A percentile compares a stretch with the other conserved stretches of the same genome.
Evolutionary conservation across 345 rosid genomes (phyloP).

Genomic region (Ceriops zippeliana): DNA sequence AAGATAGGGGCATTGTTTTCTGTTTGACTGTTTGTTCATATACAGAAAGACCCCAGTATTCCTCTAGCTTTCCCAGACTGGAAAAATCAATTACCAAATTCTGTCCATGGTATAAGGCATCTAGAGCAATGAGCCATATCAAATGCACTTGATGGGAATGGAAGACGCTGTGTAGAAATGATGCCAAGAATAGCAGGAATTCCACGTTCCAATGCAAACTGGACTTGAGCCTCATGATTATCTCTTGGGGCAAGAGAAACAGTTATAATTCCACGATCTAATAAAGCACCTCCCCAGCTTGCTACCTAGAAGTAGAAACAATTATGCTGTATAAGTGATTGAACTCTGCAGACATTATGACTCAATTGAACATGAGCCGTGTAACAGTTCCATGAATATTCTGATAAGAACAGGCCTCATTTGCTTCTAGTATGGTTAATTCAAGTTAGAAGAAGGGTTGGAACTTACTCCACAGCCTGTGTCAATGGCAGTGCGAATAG

Average conservation of each 20-base stretch:
- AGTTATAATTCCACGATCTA: slow-evolving; percentile 86
- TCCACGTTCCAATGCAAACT: slow-evolving; percentile 96
- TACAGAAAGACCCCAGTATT: not conserved
- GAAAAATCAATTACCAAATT: slow-evolving; percentile 58
- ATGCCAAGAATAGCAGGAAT: slow-evolving; percentile 97
- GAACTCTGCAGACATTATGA: not conserved
- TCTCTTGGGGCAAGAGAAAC: slow-evolving; percentile 98
- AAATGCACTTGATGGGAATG: slow-evolving; percentile 90
- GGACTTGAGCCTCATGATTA: slow-evolving; percentile 99
- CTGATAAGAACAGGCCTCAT: not conserved
- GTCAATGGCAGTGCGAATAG: slow-evolving; percentile 88
- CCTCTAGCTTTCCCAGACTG: not conserved
- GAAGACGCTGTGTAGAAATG: slow-evolving; percentile 93
- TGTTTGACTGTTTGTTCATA: no score
- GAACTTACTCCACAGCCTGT: slow-evolving; percentile 95
- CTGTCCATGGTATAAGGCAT: slow-evolving; percentile 99
- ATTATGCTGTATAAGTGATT: not conserved
- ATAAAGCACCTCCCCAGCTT: slow-evolving; percentile 98
- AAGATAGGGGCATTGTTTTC: no score
- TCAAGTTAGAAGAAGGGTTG: not conserved
- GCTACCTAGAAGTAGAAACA: slow-evolving; percentile 60
- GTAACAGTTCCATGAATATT: not conserved
- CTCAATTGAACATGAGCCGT: no score
- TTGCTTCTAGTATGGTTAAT: not conserved
- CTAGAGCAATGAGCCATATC: slow-evolving; percentile 99